Evolutionary conservation across 1,284 basidiomycete genomes (phyloP).

Genomic region (Puccinia hordei): DNA sequence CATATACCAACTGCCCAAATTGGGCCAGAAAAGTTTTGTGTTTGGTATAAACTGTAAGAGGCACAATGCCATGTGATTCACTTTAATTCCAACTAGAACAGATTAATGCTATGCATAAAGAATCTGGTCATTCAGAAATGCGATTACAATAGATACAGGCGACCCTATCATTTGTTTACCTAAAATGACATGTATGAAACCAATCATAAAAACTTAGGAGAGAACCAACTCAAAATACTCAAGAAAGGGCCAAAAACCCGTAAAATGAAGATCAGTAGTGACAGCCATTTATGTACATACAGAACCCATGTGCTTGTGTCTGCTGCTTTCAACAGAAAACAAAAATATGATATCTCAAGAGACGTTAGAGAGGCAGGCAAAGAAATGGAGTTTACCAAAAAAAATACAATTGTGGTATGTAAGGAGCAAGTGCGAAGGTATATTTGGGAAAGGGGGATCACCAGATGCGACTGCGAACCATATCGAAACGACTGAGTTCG

Average conservation of each 20-base stretch:
- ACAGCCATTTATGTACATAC: no score
- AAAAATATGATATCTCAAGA: neutral
- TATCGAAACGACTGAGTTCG: constrained; percentile 47
- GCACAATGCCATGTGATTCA: no score
- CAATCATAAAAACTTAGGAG: neutral
- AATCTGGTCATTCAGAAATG: no score
- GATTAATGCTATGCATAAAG: no score
- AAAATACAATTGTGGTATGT: neutral
- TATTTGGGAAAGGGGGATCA: neutral
- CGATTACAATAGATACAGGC: no score
- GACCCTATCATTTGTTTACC: no score
- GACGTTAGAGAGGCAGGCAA: neutral
- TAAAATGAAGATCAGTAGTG: neutral
- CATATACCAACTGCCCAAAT: no score
- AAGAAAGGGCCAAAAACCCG: neutral
- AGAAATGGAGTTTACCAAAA: no score
- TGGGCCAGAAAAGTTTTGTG: no score
- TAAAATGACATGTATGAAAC: neutral
- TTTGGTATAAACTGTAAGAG: no score
- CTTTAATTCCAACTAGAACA: no score
- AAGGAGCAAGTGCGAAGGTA: neutral
- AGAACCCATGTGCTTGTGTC: neutral
- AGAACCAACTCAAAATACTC: neutral
- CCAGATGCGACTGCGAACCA: constrained; percentile 50
- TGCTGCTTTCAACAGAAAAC: neutral